phyloP scores from a whole-genome alignment of 805 yeast species.

The Cyberlindnera amylophila region DNA sequence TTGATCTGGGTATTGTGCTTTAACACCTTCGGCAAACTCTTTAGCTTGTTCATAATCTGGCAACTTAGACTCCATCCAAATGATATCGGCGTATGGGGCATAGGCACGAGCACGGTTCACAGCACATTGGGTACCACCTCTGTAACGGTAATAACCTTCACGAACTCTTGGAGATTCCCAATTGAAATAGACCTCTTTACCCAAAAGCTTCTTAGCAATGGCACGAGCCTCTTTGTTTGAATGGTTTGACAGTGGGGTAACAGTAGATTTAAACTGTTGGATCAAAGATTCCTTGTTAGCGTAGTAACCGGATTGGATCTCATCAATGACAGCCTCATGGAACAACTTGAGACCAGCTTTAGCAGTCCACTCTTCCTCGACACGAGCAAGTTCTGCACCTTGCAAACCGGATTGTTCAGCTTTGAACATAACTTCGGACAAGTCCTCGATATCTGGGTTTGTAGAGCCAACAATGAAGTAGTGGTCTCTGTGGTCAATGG shows the following conservation, averaged over 20 bases:
- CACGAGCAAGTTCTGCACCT: slow-evolving; percentile 64
- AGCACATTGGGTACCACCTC: slow-evolving; percentile 96
- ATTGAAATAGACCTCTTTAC: slow-evolving; percentile 82
- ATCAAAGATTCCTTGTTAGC: slow-evolving; percentile 62
- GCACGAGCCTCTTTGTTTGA: slow-evolving; percentile 78
- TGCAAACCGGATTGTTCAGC: slow-evolving; percentile 75
- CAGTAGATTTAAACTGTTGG: slow-evolving; percentile 59
- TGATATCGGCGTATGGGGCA: slow-evolving; percentile 91
- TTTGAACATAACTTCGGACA: slow-evolving; percentile 71
- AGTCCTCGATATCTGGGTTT: slow-evolving; percentile 71
- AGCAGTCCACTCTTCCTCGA: slow-evolving; percentile 80
- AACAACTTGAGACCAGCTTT: slow-evolving; percentile 83
- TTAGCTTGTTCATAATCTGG: slow-evolving; percentile 93
- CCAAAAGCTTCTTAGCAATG: slow-evolving; percentile 70
- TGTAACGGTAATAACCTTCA: slow-evolving; percentile 95
- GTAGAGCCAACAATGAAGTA: slow-evolving; percentile 89
- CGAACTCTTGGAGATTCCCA: slow-evolving; percentile 95
- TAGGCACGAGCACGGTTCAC: slow-evolving; percentile 93
- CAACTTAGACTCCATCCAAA: slow-evolving; percentile 97
- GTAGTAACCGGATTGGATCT: slow-evolving; percentile 56
- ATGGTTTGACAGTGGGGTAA: slow-evolving; percentile 69
- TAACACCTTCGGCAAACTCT: slow-evolving; percentile 92
- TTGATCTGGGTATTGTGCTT: slow-evolving; percentile 75
- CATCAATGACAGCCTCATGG: slow-evolving; percentile 89
- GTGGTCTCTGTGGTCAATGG: slow-evolving; percentile 93